A percentile compares a stretch with the other conserved stretches of the same genome.
phyloP scores from a whole-genome alignment of 2,329 filamentous ascomycete species.

The Ambrosiella beaveri region DNA sequence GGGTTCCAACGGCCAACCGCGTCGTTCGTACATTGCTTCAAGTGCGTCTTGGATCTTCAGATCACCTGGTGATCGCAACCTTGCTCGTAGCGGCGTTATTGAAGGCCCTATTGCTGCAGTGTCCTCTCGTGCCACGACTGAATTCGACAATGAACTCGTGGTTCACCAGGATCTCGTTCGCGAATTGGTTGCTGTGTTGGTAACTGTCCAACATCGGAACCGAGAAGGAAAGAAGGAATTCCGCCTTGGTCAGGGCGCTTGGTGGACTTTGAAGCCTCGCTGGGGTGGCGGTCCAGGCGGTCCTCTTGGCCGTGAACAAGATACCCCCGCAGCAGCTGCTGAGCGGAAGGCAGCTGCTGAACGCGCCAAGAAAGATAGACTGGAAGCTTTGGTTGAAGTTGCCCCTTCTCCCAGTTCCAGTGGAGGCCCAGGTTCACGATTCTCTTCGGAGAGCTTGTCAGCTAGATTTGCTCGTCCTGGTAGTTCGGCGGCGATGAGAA shows the following conservation, averaged over 20 bases:
- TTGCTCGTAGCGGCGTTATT: slow-evolving; percentile 39
- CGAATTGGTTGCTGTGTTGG: slow-evolving; percentile 41
- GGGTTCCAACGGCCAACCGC: slow-evolving; percentile 18
- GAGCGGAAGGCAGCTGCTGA: slow-evolving; percentile 27
- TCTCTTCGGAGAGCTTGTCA: too few species aligned
- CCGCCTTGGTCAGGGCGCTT: slow-evolving; percentile 38
- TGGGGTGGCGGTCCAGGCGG: slow-evolving; percentile 48
- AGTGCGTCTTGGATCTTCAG: slow-evolving; percentile 44
- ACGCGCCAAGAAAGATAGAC: slow-evolving; percentile 1
- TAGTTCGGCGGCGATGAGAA: too few species aligned
- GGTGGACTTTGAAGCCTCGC: slow-evolving; percentile 43
- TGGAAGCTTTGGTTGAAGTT: slow-evolving; percentile 14
- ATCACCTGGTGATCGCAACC: slow-evolving; percentile 39
- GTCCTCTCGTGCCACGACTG: slow-evolving; percentile 37
- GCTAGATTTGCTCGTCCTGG: neutral
- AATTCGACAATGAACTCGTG: slow-evolving; percentile 37
- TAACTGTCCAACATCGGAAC: slow-evolving; percentile 46
- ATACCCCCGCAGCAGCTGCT: slow-evolving; percentile 28
- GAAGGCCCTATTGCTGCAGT: slow-evolving; percentile 46
- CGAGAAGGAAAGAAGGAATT: slow-evolving; percentile 39
- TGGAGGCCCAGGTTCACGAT: too few species aligned
- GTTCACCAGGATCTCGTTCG: slow-evolving; percentile 44
- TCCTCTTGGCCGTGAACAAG: slow-evolving; percentile 43
- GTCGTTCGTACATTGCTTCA: slow-evolving; percentile 39
- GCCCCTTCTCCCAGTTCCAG: slow-evolving; percentile 14